A percentile compares a stretch with the other conserved stretches of the same genome.
Evolutionary conservation across 441 rosid genomes (phyloP).

Genomic region (Flueggea neowawraea): DNA sequence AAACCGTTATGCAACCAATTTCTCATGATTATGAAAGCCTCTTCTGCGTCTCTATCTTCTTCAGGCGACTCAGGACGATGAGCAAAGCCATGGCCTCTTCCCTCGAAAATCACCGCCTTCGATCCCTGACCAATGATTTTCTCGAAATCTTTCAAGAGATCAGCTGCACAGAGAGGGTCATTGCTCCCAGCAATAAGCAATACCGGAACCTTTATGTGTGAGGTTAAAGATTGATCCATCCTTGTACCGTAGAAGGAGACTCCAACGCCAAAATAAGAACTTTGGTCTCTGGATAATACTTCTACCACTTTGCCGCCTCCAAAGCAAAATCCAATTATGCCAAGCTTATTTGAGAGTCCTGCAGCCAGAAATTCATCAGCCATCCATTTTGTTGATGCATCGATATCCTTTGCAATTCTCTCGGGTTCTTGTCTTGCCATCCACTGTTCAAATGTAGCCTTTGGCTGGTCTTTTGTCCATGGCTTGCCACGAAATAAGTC

Average conservation of each 20-base stretch:
- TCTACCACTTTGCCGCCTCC: slow-evolving; percentile 77
- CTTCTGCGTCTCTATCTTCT: slow-evolving; percentile 80
- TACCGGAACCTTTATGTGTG: slow-evolving; percentile 57
- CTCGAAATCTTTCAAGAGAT: slow-evolving; percentile 36
- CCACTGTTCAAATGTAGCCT: slow-evolving; percentile 49
- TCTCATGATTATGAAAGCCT: slow-evolving; percentile 57
- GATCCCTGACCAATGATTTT: slow-evolving; percentile 46
- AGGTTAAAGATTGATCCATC: slow-evolving; percentile 43
- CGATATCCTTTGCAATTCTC: slow-evolving; percentile 51
- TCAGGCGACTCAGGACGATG: slow-evolving; percentile 69
- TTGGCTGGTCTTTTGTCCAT: slow-evolving; percentile 52
- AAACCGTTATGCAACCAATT: slow-evolving; percentile 66
- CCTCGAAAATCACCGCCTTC: slow-evolving; percentile 48
- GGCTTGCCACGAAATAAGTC: slow-evolving; percentile 85
- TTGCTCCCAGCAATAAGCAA: slow-evolving; percentile 66
- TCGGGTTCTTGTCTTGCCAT: slow-evolving; percentile 39
- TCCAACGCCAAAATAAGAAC: slow-evolving; percentile 49
- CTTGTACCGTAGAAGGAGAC: slow-evolving; percentile 88
- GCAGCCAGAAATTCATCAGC: slow-evolving; percentile 71
- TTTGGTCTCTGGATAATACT: slow-evolving; percentile 49
- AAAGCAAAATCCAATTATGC: slow-evolving; percentile 73
- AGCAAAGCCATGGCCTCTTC: slow-evolving; percentile 74
- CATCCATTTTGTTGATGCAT: slow-evolving; percentile 60
- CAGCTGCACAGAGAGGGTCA: slow-evolving; percentile 63
- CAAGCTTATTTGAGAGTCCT: slow-evolving; percentile 79